These are phyloP conservation scores for Aspergillus cavernicola DNA, from an alignment of 495 filamentous ascomycete genomes.

Conservation along the genomic window DNA sequence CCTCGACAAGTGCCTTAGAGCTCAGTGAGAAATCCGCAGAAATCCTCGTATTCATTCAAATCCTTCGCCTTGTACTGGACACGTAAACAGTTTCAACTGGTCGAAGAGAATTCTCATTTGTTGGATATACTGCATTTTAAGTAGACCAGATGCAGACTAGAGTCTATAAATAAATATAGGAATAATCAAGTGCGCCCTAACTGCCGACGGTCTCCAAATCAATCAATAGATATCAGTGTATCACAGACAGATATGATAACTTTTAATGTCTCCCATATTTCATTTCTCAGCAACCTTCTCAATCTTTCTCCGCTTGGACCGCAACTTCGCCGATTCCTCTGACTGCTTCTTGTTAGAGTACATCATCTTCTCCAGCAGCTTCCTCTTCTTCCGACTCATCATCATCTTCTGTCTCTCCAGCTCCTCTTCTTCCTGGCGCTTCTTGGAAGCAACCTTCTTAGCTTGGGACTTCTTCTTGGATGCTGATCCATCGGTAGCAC, in stretches of 20 bases:
- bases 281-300: constrained; percentile 57
- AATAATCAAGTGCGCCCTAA: constrained; percentile 18
- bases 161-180: constrained; percentile 4
- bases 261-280: constrained; percentile 19
- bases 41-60: too few species aligned
- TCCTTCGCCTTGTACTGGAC: too few species aligned
- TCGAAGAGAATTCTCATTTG: background rate
- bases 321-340: constrained; percentile 68
- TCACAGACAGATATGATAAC: constrained; percentile 24
- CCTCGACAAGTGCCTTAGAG: too few species aligned
- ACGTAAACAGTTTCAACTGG: background rate
- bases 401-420: constrained; percentile 86
- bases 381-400: constrained; percentile 88
- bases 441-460: constrained; percentile 64
- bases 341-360: constrained; percentile 83
- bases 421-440: constrained; percentile 75
- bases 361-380: constrained; percentile 87
- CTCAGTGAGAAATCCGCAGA: too few species aligned
- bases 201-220: constrained; percentile 16
- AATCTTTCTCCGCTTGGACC: constrained; percentile 81
- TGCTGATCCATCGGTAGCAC: constrained; percentile 30
- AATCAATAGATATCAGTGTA: constrained; percentile 26
- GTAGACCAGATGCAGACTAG: background rate
- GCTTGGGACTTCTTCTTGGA: constrained; percentile 59
- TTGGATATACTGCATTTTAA: constrained; percentile 2